phyloP scores from a whole-genome alignment of 148 eudicot species.

The Pharnaceum exiguum region DNA sequence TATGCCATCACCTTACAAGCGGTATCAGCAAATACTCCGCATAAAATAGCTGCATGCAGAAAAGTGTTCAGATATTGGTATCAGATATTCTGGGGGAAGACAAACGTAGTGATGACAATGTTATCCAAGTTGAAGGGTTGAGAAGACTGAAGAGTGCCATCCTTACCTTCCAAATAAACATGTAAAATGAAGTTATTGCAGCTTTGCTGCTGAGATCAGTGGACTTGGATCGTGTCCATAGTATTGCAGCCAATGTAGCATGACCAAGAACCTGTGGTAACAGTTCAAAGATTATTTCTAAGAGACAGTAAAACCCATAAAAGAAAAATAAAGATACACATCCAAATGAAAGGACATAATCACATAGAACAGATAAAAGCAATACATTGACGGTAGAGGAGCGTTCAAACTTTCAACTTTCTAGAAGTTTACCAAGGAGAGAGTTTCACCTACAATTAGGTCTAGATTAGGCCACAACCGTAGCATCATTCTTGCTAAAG shows the following conservation, averaged over 20 bases:
- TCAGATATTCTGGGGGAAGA: no score
- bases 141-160: not conserved
- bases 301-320: no score
- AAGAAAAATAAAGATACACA: no score
- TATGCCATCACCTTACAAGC: slow-evolving; percentile 53
- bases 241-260: slow-evolving; percentile 44
- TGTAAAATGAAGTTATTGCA: slow-evolving; percentile 89
- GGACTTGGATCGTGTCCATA: slow-evolving; percentile 81
- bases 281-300: not conserved
- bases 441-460: no score
- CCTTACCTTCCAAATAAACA: slow-evolving; percentile 98
- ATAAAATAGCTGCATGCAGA: slow-evolving; percentile 80
- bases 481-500: no score
- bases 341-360: no score
- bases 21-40: slow-evolving; percentile 98
- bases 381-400: no score
- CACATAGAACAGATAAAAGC: no score
- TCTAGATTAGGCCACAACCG: no score
- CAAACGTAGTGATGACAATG: not conserved
- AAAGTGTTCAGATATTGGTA: not conserved
- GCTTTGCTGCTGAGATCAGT: slow-evolving; percentile 76
- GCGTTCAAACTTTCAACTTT: not conserved
- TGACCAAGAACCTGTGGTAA: slow-evolving; percentile 74
- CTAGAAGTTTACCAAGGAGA: no score
- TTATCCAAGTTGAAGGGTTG: not conserved